Base-by-base conservation (phyloP, 108 stramenopile genomes). In the Nannochloropsis salina region DNA sequence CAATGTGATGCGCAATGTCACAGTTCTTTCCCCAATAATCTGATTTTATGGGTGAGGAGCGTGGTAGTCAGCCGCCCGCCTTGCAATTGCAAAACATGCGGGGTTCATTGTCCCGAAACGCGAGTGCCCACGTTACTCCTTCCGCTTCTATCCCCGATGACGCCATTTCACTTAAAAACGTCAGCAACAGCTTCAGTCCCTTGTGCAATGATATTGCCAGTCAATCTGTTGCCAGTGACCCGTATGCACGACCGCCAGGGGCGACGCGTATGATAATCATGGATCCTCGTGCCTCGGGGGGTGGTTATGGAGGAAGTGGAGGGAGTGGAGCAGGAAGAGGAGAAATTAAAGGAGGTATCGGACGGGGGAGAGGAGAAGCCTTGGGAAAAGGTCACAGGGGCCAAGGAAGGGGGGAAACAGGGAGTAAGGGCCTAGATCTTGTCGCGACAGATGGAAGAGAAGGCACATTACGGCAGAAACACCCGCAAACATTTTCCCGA, bases 311-410 rank as follows among this genome's bases (percentile, higher is more conserved):
- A 74, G 61, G 61, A n/a, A n/a, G 8, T n/a, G 8, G 61, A n/a
- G 61, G n/a, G n/a, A n/a, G 61, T 74, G 61, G 61, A 74, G 61
- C 20, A 8, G 61, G 61, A 74, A n/a, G 61, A 74, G 61, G 61
- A 74, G 61, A n/a, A 74, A n/a, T 15, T n/a, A 74, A 74, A 6
- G 20, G 20, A 74, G 61, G 31, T 31, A 31, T 31, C 31, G 31
- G 31, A 31, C 0, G 31, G 31, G 31, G 31, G 31, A 31, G 31
- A 31, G 31, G 31, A 31, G 31, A 1, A 1, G 31, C 31, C 31
- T 31, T 31, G 31, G 31, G 31, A 31, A 31, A 31, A 31, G 31
- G 31, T 31, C 31, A 31, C 31, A 31, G 31, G 31, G 31, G 31
- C 0, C 31, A 31, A 31, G 31, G 31, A 31, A 31, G 31, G 31